These are phyloP conservation scores for Pascua guehoae DNA, from an alignment of 1,284 basidiomycete genomes.

Conservation along the genomic window DNA sequence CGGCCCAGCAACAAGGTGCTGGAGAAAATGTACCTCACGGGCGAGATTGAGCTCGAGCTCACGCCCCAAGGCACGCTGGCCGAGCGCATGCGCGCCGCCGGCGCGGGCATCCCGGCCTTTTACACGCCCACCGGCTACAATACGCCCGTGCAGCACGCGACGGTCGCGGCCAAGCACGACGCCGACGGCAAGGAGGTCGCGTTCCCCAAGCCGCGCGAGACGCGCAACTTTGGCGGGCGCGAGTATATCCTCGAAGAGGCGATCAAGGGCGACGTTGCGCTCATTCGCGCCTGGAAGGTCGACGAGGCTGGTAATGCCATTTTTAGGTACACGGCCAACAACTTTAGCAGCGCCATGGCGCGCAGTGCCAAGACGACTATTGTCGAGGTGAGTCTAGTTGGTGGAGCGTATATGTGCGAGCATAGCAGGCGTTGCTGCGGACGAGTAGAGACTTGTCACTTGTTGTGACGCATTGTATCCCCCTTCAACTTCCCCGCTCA, in stretches of 20 bases:
- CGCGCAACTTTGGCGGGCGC: constrained; percentile 71
- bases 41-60: constrained; percentile 78
- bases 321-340: constrained; percentile 82
- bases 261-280: constrained; percentile 80
- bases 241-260: constrained; percentile 83
- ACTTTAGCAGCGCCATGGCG: constrained; percentile 83
- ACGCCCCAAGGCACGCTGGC: constrained; percentile 87
- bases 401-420: too few relatives aligned
- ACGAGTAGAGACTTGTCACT: too few relatives aligned
- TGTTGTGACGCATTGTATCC: too few relatives aligned
- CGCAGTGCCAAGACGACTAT: constrained; percentile 86
- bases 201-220: constrained; percentile 75
- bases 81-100: constrained; percentile 85
- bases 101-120: constrained; percentile 92
- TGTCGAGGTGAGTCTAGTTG: constrained; percentile 50
- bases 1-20: constrained; percentile 49
- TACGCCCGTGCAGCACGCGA: constrained; percentile 17
- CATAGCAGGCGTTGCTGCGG: too few relatives aligned
- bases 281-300: constrained; percentile 91
- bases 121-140: constrained; percentile 85
- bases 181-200: constrained; percentile 60
- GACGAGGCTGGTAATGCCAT: constrained; percentile 84
- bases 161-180: constrained; percentile 54
- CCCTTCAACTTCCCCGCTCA: too few relatives aligned
- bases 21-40: constrained; percentile 67